Base-by-base conservation (phyloP, 495 filamentous ascomycete genomes). In the Cercophora newfieldiana region DNA sequence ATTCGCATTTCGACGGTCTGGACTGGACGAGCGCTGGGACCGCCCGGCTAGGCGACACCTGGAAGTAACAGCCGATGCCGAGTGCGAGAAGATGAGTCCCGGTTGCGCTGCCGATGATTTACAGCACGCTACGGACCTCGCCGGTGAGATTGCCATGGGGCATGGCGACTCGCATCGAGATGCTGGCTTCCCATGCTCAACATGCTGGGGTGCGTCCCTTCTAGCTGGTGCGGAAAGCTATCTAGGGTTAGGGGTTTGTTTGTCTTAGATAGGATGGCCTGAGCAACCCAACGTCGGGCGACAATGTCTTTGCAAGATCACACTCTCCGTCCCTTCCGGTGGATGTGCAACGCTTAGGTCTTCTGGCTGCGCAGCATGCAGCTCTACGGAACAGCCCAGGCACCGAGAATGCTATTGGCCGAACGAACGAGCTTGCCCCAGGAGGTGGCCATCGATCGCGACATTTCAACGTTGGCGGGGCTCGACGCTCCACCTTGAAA, bases 21-120 rank as follows among this genome's bases (percentile, higher is more conserved):
- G 37, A 44, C 37, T 44, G 37, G 37, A 16, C 50, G 57, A 29
- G 19, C 29, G 33, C 57, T 59, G 28, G 57, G 57, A 59, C 57
- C 57, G 31, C 57, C 33, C 21, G n/a, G 22, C 29, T 24, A 47
- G 57, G 57, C 57, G 57, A 51, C 21, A 31, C 47, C 59, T 30
- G 59, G 37, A 51, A 30, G 22, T 33, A 61, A 61, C 59, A 44
- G 47, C 59, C 44, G 59, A 61, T 61, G 59, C 22, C 59, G 37
- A 61, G 44, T 61, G 57, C 33, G 57, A 47, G 57, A 8, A 22
- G 25, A 37, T 60, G 55, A 26, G 55, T 57, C 55, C 30, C 55
- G 55, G 55, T 33, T 57, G 28, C 55, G 55, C 16, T 57, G 55
- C 55, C 55, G 55, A 57, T 30, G 55, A 57, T 57, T 57, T 33